These are phyloP conservation scores for Gnetum montanum DNA, from an alignment of 75 land plant species.

Conservation along the genomic window DNA sequence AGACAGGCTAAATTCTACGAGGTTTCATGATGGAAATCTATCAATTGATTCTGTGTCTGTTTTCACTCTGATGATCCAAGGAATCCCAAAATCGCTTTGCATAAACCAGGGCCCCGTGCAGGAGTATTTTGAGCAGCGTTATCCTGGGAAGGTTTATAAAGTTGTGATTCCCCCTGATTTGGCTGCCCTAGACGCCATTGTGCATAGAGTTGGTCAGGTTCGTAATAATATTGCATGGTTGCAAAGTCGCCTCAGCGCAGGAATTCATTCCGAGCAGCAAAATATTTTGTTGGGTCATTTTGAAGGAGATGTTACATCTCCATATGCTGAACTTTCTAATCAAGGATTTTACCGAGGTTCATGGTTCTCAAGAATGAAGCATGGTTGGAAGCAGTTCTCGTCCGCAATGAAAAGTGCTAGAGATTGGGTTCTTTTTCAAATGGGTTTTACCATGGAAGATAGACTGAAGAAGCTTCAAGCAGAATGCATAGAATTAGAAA, in stretches of 20 bases:
- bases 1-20: constrained; percentile 34
- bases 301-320: constrained; percentile 12
- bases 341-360: constrained; percentile 7
- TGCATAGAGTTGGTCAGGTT: constrained; percentile 31
- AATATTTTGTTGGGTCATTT: constrained; percentile 9
- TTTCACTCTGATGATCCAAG: constrained; percentile 72
- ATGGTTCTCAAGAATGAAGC: background rate
- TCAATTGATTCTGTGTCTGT: constrained; percentile 43
- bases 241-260: constrained; percentile 36
- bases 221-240: constrained; percentile 51
- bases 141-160: constrained; percentile 68
- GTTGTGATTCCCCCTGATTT: constrained; percentile 73
- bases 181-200: constrained; percentile 49
- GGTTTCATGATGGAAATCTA: constrained; percentile 54
- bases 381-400: background rate
- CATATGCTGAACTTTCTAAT: background rate
- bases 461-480: constrained; percentile 41
- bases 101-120: constrained; percentile 38
- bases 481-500: constrained; percentile 34
- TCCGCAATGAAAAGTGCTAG: constrained; percentile 15
- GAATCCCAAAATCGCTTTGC: constrained; percentile 54
- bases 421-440: constrained; percentile 8
- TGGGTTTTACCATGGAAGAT: constrained; percentile 61
- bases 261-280: constrained; percentile 13
- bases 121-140: constrained; percentile 66